These are phyloP conservation scores for Bimuria novae-zelandiae DNA, from an alignment of 2,329 filamentous ascomycete genomes.

Conservation along the genomic window DNA sequence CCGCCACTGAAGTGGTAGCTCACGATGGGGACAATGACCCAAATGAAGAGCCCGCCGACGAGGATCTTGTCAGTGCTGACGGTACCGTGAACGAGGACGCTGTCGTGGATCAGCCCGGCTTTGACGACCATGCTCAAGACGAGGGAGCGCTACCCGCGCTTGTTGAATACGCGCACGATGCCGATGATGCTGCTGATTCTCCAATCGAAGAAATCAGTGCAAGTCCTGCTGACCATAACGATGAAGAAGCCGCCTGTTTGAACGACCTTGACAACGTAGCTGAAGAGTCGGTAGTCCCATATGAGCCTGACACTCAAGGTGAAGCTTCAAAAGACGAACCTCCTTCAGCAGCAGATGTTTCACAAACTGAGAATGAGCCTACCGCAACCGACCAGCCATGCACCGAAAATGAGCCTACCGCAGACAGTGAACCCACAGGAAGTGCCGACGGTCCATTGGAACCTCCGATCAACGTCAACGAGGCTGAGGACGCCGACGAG, in stretches of 20 bases:
- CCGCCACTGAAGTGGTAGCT: neutral
- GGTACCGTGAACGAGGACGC: neutral
- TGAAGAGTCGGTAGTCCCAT: too few relatives aligned
- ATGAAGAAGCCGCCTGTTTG: too few relatives aligned
- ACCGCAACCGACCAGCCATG: neutral
- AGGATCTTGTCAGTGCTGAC: constrained; percentile 5
- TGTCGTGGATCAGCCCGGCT: too few relatives aligned
- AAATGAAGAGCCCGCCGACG: neutral
- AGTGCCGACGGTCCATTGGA: too few relatives aligned
- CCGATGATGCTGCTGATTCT: too few relatives aligned
- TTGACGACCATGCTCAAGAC: too few relatives aligned
- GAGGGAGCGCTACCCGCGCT: too few relatives aligned
- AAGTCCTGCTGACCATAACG: too few relatives aligned
- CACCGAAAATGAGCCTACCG: neutral
- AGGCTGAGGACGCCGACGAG: neutral
- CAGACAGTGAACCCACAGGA: constrained; percentile 3
- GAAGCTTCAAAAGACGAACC: neutral
- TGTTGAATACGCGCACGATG: too few relatives aligned
- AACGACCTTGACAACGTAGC: too few relatives aligned
- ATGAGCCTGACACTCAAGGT: neutral
- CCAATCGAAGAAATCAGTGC: too few relatives aligned
- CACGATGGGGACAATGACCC: neutral
- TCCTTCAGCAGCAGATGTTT: neutral
- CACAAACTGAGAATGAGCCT: neutral
- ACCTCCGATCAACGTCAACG: too few relatives aligned